A percentile compares a stretch with the other conserved stretches of the same genome.
These are phyloP conservation scores for Ogataea angusta DNA, from an alignment of 805 yeast species.

Conservation along the genomic window DNA sequence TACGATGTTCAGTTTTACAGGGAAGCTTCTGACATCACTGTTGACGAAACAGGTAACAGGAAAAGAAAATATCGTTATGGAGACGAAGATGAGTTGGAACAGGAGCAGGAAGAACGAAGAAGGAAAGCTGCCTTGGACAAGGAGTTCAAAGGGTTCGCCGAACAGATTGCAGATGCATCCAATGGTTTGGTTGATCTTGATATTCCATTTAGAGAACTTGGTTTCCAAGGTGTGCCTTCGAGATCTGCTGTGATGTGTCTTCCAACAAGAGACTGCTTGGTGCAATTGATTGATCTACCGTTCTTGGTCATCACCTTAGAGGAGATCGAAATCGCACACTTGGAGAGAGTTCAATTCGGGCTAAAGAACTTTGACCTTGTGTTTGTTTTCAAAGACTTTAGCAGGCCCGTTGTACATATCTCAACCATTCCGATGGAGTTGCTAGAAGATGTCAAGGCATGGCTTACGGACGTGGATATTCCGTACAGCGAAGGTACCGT, in stretches of 20 bases:
- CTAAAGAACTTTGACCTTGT: slow-evolving; percentile 94
- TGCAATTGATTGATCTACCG: slow-evolving; percentile 93
- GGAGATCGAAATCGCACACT: slow-evolving; percentile 90
- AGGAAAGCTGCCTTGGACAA: slow-evolving; percentile 86
- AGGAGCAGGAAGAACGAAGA: slow-evolving; percentile 96
- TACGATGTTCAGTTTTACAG: slow-evolving; percentile 94
- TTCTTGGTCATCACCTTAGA: slow-evolving; percentile 86
- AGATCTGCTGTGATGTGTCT: slow-evolving; percentile 91
- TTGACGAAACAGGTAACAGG: slow-evolving; percentile 95
- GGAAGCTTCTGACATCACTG: slow-evolving; percentile 93
- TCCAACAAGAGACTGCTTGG: slow-evolving; percentile 96
- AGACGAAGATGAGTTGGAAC: slow-evolving; percentile 97
- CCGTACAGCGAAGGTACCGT: slow-evolving; percentile 93
- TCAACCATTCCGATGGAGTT: slow-evolving; percentile 93
- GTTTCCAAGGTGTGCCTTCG: slow-evolving; percentile 96
- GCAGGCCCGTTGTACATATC: slow-evolving; percentile 82
- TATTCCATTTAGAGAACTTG: slow-evolving; percentile 91
- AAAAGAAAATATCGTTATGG: slow-evolving; percentile 86
- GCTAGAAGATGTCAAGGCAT: slow-evolving; percentile 87
- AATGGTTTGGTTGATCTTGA: slow-evolving; percentile 84
- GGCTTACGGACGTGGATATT: slow-evolving; percentile 97
- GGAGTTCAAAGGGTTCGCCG: slow-evolving; percentile 87
- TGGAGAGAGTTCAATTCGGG: slow-evolving; percentile 97
- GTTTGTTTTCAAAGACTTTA: slow-evolving; percentile 91
- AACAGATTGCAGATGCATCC: slow-evolving; percentile 84